phyloP scores from a whole-genome alignment of 352 stramenopile species.

The Phytophthora pluvialis region DNA sequence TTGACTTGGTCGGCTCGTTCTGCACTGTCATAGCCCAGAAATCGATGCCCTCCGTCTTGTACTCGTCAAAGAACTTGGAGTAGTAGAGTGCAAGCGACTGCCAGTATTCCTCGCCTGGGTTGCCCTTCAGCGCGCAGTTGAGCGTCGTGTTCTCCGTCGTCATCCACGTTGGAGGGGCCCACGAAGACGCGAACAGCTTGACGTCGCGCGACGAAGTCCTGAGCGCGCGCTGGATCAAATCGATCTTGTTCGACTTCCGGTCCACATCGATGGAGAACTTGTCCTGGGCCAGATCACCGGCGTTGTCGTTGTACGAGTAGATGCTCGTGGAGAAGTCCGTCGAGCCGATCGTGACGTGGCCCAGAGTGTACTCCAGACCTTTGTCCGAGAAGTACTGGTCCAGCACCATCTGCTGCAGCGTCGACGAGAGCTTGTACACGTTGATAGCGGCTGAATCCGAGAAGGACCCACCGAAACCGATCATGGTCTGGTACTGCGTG shows the following conservation, averaged over 20 bases:
- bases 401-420: slow-evolving; percentile 85
- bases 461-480: slow-evolving; percentile 93
- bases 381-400: slow-evolving; percentile 87
- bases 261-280: slow-evolving; percentile 82
- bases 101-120: slow-evolving; percentile 72
- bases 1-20: slow-evolving; percentile 81
- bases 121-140: slow-evolving; percentile 63
- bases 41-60: slow-evolving; percentile 72
- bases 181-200: slow-evolving; percentile 85
- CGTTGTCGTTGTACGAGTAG: slow-evolving; percentile 91
- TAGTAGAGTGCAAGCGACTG: slow-evolving; percentile 86
- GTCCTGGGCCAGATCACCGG: slow-evolving; percentile 63
- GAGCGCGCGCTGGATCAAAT: slow-evolving; percentile 80
- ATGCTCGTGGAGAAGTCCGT: slow-evolving; percentile 88
- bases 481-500: slow-evolving; percentile 75
- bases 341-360: slow-evolving; percentile 91
- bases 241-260: slow-evolving; percentile 72
- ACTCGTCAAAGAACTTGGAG: slow-evolving; percentile 87
- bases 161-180: slow-evolving; percentile 89
- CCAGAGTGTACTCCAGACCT: slow-evolving; percentile 87
- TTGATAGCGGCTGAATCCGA: slow-evolving; percentile 91
- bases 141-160: slow-evolving; percentile 68
- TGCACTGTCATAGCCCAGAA: slow-evolving; percentile 89
- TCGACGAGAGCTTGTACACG: slow-evolving; percentile 77
- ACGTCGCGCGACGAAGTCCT: slow-evolving; percentile 46